A percentile compares a stretch with the other conserved stretches of the same genome.
Evolutionary conservation across 176 grass and related monocot species (phyloP).

Genomic region (Zoysia pacifica): DNA sequence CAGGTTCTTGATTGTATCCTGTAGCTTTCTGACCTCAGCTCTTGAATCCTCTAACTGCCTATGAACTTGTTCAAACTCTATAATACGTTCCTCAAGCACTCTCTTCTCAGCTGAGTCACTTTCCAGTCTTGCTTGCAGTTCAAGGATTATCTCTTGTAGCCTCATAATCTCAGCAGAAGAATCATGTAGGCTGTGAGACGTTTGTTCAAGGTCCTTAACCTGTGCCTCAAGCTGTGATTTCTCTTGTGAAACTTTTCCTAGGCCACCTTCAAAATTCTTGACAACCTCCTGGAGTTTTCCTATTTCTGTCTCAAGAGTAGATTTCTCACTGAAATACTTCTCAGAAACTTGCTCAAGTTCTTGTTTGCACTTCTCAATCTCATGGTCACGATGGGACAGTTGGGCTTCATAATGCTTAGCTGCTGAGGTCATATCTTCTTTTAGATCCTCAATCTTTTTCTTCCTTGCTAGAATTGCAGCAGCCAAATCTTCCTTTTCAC

Average conservation of each 20-base stretch:
- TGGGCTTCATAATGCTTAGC: conserved; percentile 53
- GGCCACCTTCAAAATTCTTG: conserved; percentile 50
- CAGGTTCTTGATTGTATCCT: conserved; percentile 47
- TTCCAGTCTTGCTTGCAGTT: conserved; percentile 58
- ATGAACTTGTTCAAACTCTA: conserved; percentile 50
- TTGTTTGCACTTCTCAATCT: conserved; percentile 55
- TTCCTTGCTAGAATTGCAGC: conserved; percentile 50
- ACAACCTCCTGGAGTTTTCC: conserved; percentile 41
- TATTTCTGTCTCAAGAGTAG: conserved; percentile 54
- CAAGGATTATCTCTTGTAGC: conserved; percentile 52
- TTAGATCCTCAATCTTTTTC: conserved; percentile 56
- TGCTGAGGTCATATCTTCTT: conserved; percentile 47
- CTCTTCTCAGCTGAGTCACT: conserved; percentile 52
- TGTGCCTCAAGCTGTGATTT: conserved; percentile 54
- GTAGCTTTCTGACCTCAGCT: conserved; percentile 33
- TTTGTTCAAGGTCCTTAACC: conserved; percentile 53
- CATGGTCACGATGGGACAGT: conserved; percentile 42
- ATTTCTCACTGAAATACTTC: conserved; percentile 53
- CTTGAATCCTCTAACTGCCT: conserved; percentile 53
- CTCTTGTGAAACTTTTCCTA: conserved; percentile 46
- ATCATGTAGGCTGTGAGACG: conserved; percentile 49
- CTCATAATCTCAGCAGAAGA: conserved; percentile 38
- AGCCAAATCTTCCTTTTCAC: conserved; percentile 52
- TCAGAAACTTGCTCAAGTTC: conserved; percentile 49
- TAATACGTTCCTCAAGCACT: conserved; percentile 56